These are phyloP conservation scores for Onygenales sp. DNA, from an alignment of 2,329 filamentous ascomycete species.

Conservation along the genomic window DNA sequence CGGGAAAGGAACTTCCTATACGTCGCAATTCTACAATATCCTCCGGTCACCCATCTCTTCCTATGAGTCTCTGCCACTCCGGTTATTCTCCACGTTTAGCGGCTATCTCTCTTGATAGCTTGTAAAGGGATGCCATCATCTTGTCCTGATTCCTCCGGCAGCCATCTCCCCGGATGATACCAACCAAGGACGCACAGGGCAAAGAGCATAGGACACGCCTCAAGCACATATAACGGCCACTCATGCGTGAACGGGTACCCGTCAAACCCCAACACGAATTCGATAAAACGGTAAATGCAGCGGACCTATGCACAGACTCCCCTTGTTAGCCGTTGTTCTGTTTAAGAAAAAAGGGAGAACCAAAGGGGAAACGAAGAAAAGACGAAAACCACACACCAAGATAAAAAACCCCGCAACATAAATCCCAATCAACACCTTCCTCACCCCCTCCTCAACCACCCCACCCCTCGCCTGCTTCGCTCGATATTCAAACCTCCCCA, in stretches of 20 bases:
- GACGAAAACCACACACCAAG: slow-evolving; percentile 28
- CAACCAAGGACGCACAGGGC: slow-evolving; percentile 6
- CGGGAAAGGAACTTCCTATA: too few species aligned
- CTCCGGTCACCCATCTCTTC: too few species aligned
- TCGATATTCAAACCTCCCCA: slow-evolving; percentile 30
- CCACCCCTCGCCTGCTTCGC: slow-evolving; percentile 15
- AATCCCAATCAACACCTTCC: slow-evolving; percentile 32
- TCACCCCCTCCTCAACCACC: slow-evolving; percentile 25
- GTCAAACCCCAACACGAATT: slow-evolving; percentile 44
- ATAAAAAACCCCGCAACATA: slow-evolving; percentile 38
- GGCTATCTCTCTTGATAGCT: too few species aligned
- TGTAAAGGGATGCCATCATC: too few species aligned
- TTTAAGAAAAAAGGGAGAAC: too few species aligned
- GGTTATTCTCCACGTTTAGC: too few species aligned
- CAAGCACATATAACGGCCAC: slow-evolving; percentile 46
- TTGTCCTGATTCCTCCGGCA: slow-evolving; percentile 12
- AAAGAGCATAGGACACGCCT: slow-evolving; percentile 35
- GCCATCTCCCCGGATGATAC: slow-evolving; percentile 10
- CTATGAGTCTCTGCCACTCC: too few species aligned
- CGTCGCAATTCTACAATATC: too few species aligned
- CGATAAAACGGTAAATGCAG: slow-evolving; percentile 45
- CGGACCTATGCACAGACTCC: slow-evolving; percentile 30
- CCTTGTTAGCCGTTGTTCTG: not conserved
- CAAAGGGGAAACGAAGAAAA: too few species aligned
- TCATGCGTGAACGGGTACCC: slow-evolving; percentile 43